A percentile compares a stretch with the other conserved stretches of the same genome.
These are phyloP conservation scores for Trypanosoma theileri DNA, from an alignment of 208 protist genomes.

Conservation along the genomic window DNA sequence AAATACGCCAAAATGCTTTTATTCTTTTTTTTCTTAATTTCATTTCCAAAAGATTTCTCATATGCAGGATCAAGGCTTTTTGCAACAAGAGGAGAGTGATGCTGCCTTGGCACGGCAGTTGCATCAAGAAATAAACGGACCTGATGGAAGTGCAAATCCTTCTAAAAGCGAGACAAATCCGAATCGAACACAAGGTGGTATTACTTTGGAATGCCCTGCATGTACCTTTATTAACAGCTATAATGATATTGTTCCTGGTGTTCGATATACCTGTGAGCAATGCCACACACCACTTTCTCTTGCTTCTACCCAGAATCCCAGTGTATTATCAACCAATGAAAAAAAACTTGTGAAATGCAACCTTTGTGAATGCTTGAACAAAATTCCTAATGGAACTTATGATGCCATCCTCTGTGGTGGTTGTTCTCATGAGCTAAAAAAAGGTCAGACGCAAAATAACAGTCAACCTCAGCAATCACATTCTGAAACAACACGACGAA, in stretches of 20 bases:
- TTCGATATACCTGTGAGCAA: conserved; percentile 49
- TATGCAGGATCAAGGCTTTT: conserved; percentile 9
- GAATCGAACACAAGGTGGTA: conserved; percentile 5
- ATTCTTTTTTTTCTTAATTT: conserved; percentile 1
- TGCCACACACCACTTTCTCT: conserved; percentile 44
- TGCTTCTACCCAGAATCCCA: neutral
- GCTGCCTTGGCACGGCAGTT: conserved; percentile 56
- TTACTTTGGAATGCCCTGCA: conserved; percentile 41
- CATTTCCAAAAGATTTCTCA: neutral
- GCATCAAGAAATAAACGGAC: conserved; percentile 55
- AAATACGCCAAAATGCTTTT: neutral
- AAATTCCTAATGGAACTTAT: conserved; percentile 45
- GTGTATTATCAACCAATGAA: neutral
- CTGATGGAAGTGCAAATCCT: neutral
- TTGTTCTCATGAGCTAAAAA: conserved; percentile 55
- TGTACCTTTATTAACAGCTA: conserved; percentile 69
- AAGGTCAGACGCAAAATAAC: neutral
- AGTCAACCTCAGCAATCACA: neutral
- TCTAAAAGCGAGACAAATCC: neutral
- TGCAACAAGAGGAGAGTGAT: conserved; percentile 59
- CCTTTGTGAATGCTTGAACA: conserved; percentile 54
- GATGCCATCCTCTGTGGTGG: conserved; percentile 70
- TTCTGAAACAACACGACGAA: conserved; percentile 21
- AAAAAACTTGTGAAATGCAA: conserved; percentile 47
- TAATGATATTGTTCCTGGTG: conserved; percentile 34